phyloP scores from a whole-genome alignment of 2,329 filamentous ascomycete genomes.

The Teratosphaeria zuluensis region DNA sequence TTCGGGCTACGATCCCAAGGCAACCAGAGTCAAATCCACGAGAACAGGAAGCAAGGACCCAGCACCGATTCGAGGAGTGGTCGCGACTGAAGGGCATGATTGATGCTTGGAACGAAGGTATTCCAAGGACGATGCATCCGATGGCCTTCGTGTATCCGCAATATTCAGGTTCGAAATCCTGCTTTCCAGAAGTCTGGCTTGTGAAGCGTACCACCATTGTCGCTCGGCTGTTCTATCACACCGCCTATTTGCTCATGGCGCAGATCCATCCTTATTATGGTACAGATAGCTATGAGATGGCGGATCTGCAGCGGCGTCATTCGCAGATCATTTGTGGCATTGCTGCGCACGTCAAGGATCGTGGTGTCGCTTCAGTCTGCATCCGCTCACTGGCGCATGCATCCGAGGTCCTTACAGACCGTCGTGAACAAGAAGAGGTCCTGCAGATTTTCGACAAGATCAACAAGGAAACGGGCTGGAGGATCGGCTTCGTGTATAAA shows the following conservation, averaged over 20 bases:
- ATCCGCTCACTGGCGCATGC: constrained; percentile 71
- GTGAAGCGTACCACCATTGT: constrained; percentile 74
- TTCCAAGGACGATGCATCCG: constrained; percentile 79
- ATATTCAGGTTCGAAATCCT: constrained; percentile 58
- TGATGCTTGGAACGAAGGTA: constrained; percentile 68
- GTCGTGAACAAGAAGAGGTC: constrained; percentile 70
- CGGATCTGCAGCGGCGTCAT: constrained; percentile 59
- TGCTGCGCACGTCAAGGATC: constrained; percentile 72
- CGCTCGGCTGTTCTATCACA: constrained; percentile 81
- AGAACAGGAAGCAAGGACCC: constrained; percentile 54
- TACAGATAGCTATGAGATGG: constrained; percentile 56
- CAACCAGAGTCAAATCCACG: constrained; percentile 43
- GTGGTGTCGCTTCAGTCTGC: constrained; percentile 67
- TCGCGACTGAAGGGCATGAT: constrained; percentile 68
- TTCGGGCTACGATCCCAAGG: constrained; percentile 59
- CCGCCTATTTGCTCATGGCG: constrained; percentile 68
- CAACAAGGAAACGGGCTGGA: constrained; percentile 68
- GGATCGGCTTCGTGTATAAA: constrained; percentile 58
- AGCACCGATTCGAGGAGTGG: constrained; percentile 67
- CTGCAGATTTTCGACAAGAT: constrained; percentile 68
- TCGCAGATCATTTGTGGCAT: constrained; percentile 84
- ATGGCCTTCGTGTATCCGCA: constrained; percentile 65
- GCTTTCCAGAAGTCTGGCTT: constrained; percentile 83
- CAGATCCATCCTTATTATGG: constrained; percentile 63
- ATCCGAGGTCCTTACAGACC: constrained; percentile 58